phyloP scores from a whole-genome alignment of 2,329 filamentous ascomycete genomes.

The Epichloe uncinata region DNA sequence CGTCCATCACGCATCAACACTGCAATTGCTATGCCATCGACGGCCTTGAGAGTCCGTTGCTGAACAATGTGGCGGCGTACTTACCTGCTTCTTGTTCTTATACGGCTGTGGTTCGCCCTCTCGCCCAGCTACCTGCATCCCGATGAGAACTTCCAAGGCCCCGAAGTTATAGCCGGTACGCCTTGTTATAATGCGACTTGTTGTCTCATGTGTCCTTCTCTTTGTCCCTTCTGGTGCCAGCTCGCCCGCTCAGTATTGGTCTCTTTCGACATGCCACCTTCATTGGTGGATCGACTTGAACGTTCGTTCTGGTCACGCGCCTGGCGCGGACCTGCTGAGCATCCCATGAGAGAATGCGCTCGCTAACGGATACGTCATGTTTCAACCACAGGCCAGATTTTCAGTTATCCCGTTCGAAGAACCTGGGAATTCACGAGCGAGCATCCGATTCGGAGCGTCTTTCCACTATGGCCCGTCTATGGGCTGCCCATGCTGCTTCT shows the following conservation, averaged over 20 bases:
- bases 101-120: constrained; percentile 87
- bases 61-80: constrained; percentile 74
- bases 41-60: constrained; percentile 5
- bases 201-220: neutral
- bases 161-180: constrained; percentile 91
- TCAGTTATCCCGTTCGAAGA: constrained; percentile 74
- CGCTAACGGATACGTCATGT: neutral
- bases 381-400: constrained; percentile 60
- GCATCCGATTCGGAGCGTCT: constrained; percentile 84
- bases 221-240: neutral
- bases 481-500: constrained; percentile 86
- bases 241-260: neutral
- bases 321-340: neutral
- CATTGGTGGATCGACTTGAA: neutral
- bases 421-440: constrained; percentile 95
- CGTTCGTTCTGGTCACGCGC: neutral
- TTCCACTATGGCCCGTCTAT: constrained; percentile 92
- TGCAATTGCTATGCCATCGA: constrained; percentile 15
- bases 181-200: constrained; percentile 8
- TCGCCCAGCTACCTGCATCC: constrained; percentile 95
- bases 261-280: neutral
- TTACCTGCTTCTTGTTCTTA: constrained; percentile 71
- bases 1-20: constrained; percentile 8
- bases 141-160: constrained; percentile 97
- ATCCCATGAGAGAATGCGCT: neutral